phyloP scores from a whole-genome alignment of 371 early-diverging fungal species.

The Dipsacomyces acuminosporus region DNA sequence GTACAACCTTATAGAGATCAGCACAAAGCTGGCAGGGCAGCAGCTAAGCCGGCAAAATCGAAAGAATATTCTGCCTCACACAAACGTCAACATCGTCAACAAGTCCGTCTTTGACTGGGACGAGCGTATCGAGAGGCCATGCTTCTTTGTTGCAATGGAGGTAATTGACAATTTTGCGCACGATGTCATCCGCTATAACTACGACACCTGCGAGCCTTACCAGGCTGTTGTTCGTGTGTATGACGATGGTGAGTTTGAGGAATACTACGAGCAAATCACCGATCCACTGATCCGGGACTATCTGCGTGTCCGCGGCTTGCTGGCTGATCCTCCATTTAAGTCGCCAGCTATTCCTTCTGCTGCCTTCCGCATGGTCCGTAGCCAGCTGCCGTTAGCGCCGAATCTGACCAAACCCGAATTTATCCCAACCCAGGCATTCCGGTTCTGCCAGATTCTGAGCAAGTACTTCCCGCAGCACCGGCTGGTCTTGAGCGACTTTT shows the following conservation, averaged over 20 bases:
- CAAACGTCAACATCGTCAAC: constrained; percentile 77
- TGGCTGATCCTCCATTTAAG: constrained; percentile 49
- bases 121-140: constrained; percentile 60
- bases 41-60: constrained; percentile 59
- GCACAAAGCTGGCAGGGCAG: constrained; percentile 67
- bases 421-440: constrained; percentile 82
- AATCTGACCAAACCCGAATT: constrained; percentile 83
- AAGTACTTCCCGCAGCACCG: constrained; percentile 80
- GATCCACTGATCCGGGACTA: constrained; percentile 74
- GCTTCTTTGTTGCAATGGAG: constrained; percentile 87
- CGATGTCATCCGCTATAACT: constrained; percentile 85
- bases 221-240: constrained; percentile 82
- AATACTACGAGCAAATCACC: constrained; percentile 73
- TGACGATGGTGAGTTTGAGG: constrained; percentile 75
- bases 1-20: constrained; percentile 93
- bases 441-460: constrained; percentile 69
- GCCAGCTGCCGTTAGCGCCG: constrained; percentile 72
- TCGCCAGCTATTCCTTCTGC: constrained; percentile 59
- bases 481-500: constrained; percentile 88
- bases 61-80: constrained; percentile 43
- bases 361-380: constrained; percentile 51
- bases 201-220: constrained; percentile 60
- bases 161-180: constrained; percentile 87
- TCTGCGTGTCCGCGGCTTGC: constrained; percentile 55
- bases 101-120: constrained; percentile 89